A percentile compares a stretch with the other conserved stretches of the same genome.
phyloP scores from a whole-genome alignment of 306 rosid genomes.

The Trifolium fragiferum region DNA sequence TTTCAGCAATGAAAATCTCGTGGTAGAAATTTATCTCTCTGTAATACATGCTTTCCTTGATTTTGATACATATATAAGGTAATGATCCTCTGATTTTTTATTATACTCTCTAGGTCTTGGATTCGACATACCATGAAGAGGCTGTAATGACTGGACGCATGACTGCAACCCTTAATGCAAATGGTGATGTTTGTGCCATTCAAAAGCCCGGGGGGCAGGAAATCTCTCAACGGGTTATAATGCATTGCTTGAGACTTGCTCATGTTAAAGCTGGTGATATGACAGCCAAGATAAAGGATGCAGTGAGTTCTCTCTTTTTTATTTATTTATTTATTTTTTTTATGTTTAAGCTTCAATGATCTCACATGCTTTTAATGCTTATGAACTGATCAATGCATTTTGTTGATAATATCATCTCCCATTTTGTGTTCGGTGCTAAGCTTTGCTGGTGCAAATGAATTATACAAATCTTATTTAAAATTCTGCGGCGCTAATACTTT shows the following conservation, averaged over 20 bases:
- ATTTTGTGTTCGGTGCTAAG: slow-evolving; percentile 32
- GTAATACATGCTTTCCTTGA: slow-evolving; percentile 17
- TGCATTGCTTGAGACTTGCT: slow-evolving; percentile 87
- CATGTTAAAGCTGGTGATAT: slow-evolving; percentile 81
- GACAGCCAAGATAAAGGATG: slow-evolving; percentile 73
- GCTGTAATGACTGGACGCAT: slow-evolving; percentile 89
- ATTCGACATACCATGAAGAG: slow-evolving; percentile 90
- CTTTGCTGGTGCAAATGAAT: background rate
- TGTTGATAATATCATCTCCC: slow-evolving; percentile 17
- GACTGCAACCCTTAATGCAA: slow-evolving; percentile 87
- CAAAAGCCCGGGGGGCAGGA: slow-evolving; percentile 94
- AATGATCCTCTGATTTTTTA: slow-evolving; percentile 22
- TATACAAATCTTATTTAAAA: background rate
- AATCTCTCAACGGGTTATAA: slow-evolving; percentile 62
- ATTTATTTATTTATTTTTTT: background rate
- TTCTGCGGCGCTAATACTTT: slow-evolving; percentile 2
- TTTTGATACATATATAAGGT: slow-evolving; percentile 11
- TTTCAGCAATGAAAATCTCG: slow-evolving; percentile 62
- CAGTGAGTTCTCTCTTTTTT: slow-evolving; percentile 64
- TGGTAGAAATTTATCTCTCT: slow-evolving; percentile 53
- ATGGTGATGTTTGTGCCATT: slow-evolving; percentile 88
- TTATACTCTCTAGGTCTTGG: slow-evolving; percentile 65
- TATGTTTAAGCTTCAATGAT: background rate
- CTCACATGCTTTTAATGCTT: slow-evolving; percentile 15
- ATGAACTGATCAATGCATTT: background rate